Percentiles rank a stretch among this genome's conserved stretches.
These are phyloP conservation scores for Ophiocordyceps camponoti-rufipedis DNA, from an alignment of 2,329 filamentous ascomycete species.

Conservation along the genomic window DNA sequence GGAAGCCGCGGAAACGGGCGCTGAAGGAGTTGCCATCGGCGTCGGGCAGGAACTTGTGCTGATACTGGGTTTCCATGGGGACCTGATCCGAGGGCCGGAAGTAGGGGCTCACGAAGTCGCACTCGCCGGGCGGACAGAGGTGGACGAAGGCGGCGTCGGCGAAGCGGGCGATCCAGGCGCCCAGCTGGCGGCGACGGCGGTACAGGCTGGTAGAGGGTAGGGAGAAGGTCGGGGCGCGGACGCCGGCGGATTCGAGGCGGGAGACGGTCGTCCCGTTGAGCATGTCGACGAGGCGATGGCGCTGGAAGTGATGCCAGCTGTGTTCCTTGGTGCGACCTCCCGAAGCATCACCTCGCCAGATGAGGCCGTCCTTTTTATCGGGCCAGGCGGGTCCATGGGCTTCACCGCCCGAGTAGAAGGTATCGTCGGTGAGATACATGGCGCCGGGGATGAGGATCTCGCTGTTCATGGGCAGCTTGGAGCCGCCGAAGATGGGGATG, in stretches of 20 bases:
- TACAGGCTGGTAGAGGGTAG: constrained; percentile 25
- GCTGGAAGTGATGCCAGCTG: constrained; percentile 51
- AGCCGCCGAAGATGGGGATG: constrained; percentile 43
- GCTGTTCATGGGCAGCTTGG: constrained; percentile 43
- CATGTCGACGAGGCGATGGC: constrained; percentile 54
- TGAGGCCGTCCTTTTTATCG: constrained; percentile 32
- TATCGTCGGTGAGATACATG: constrained; percentile 42
- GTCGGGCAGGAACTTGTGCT: constrained; percentile 49
- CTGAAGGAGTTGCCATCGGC: constrained; percentile 52
- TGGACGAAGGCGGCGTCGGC: constrained; percentile 26
- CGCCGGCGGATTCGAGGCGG: constrained; percentile 21
- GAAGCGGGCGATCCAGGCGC: constrained; percentile 20
- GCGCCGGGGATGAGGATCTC: constrained; percentile 46
- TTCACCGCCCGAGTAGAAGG: constrained; percentile 37
- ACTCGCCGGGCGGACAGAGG: constrained; percentile 19
- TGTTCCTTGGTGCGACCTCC: constrained; percentile 33
- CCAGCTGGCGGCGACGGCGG: constrained; percentile 19
- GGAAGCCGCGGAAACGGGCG: constrained; percentile 43
- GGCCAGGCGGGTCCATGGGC: constrained; percentile 38
- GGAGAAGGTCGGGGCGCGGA: constrained; percentile 27
- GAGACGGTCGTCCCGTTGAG: constrained; percentile 42
- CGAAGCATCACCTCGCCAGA: constrained; percentile 49
- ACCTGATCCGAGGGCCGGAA: constrained; percentile 14
- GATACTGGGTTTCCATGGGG: constrained; percentile 29
- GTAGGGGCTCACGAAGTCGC: constrained; percentile 19